Evolutionary conservation across 2,329 filamentous ascomycete species (phyloP).

Genomic region (Zymoseptoria brevis): DNA sequence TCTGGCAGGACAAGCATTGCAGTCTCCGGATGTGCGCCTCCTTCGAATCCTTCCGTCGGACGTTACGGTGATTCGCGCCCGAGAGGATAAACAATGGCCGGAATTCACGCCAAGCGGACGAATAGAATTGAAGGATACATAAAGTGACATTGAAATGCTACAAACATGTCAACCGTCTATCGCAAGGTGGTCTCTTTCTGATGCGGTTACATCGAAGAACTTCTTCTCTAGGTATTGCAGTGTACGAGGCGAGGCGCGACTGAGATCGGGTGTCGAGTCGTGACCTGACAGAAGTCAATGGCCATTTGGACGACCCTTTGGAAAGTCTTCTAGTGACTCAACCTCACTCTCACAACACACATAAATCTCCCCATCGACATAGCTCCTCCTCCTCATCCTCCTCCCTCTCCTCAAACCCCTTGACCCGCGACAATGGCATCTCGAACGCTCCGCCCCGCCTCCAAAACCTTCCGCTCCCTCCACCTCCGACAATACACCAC

Average conservation of each 20-base stretch:
- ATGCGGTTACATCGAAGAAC: not conserved
- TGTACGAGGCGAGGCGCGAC: not conserved
- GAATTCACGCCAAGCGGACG: not conserved
- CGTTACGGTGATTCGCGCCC: not conserved
- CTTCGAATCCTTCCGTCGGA: not conserved
- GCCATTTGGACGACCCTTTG: too few species aligned
- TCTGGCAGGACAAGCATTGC: not conserved
- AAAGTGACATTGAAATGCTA: not conserved
- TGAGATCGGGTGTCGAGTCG: not conserved
- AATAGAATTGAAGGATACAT: not conserved
- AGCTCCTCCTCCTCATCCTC: not conserved
- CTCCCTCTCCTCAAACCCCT: not conserved
- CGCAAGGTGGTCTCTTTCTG: not conserved
- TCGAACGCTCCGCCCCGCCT: slow-evolving; percentile 17
- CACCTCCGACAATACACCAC: slow-evolving; percentile 19
- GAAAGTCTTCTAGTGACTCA: too few species aligned
- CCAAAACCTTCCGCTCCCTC: slow-evolving; percentile 14
- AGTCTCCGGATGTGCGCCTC: not conserved
- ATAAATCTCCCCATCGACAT: not conserved
- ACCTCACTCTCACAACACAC: not conserved
- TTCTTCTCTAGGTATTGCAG: not conserved
- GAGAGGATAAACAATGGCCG: not conserved
- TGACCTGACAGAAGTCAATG: not conserved
- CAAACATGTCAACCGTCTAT: not conserved
- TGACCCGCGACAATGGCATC: slow-evolving; percentile 15